These are phyloP conservation scores for Colletotrichum liriopes DNA, from an alignment of 2,329 filamentous ascomycete species.

Conservation along the genomic window DNA sequence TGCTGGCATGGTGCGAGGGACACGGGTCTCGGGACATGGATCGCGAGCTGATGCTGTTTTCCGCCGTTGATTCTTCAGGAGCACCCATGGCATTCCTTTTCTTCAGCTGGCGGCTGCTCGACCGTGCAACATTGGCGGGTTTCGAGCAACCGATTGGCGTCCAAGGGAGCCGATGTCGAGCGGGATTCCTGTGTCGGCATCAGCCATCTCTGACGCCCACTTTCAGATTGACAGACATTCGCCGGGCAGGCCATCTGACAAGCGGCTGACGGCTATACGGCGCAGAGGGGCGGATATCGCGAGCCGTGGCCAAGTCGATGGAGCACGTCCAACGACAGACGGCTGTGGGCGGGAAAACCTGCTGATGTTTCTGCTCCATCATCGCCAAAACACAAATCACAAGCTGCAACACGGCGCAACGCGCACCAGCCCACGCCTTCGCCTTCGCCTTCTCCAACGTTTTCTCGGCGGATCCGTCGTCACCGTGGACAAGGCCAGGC, in stretches of 20 bases:
- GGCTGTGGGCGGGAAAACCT: neutral
- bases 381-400: neutral
- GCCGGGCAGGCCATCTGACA: neutral
- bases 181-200: neutral
- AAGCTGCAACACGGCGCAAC: neutral
- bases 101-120: neutral
- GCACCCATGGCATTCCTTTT: neutral
- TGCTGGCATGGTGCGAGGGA: conserved; percentile 25
- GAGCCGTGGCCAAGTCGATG: conserved; percentile 7
- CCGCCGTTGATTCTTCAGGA: neutral
- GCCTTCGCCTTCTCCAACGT: neutral
- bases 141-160: neutral
- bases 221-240: neutral
- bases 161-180: neutral
- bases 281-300: conserved; percentile 13
- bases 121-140: conserved; percentile 1
- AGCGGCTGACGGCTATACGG: conserved; percentile 12
- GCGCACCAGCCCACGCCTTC: neutral
- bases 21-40: neutral
- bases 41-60: conserved; percentile 1
- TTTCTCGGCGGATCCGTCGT: neutral
- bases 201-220: neutral
- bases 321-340: conserved; percentile 1
- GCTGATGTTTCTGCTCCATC: neutral
- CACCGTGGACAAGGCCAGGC: neutral